Percentiles rank a stretch among this genome's conserved stretches.
Conservation (phyloP, 2,329 filamentous ascomycete species). For the Pestalotiopsis sp. region DNA sequence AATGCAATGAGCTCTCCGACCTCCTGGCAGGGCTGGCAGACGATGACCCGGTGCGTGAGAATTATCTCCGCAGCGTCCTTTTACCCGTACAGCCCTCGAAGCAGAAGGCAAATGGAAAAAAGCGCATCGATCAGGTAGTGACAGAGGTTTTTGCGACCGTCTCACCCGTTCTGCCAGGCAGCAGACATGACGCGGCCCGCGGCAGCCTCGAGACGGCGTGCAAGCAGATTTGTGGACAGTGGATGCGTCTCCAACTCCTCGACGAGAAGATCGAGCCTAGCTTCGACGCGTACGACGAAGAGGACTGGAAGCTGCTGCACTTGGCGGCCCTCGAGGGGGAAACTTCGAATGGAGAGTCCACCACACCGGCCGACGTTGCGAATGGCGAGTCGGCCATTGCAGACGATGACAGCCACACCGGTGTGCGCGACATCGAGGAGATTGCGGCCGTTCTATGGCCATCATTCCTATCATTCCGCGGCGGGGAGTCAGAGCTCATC, state of each 20-base stretch:
- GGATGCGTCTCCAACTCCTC: slow-evolving; percentile 34
- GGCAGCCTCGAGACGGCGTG: slow-evolving; percentile 29
- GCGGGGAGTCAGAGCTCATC: slow-evolving; percentile 14
- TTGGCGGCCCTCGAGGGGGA: not conserved
- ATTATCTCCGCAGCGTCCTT: slow-evolving; percentile 33
- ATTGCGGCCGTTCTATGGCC: slow-evolving; percentile 15
- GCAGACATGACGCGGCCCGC: slow-evolving; percentile 34
- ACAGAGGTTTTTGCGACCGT: slow-evolving; percentile 36
- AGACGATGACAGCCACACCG: not conserved
- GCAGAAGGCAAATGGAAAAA: slow-evolving; percentile 27
- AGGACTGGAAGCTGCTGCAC: slow-evolving; percentile 8
- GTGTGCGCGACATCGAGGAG: slow-evolving; percentile 9
- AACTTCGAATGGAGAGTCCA: not conserved
- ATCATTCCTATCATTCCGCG: slow-evolving; percentile 12
- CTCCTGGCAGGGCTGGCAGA: slow-evolving; percentile 33
- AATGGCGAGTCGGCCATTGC: slow-evolving; percentile 5
- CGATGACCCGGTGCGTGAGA: slow-evolving; percentile 31
- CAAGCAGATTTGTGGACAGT: slow-evolving; percentile 32
- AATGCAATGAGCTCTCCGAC: slow-evolving; percentile 30
- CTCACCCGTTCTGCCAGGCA: slow-evolving; percentile 33
- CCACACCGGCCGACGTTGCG: not conserved
- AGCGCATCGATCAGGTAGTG: slow-evolving; percentile 33
- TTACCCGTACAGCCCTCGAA: slow-evolving; percentile 32
- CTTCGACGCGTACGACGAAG: slow-evolving; percentile 14
- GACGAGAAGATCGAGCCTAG: slow-evolving; percentile 35